These are phyloP conservation scores for Fusarium drepaniforme DNA, from an alignment of 2,329 filamentous ascomycete genomes.

Conservation along the genomic window DNA sequence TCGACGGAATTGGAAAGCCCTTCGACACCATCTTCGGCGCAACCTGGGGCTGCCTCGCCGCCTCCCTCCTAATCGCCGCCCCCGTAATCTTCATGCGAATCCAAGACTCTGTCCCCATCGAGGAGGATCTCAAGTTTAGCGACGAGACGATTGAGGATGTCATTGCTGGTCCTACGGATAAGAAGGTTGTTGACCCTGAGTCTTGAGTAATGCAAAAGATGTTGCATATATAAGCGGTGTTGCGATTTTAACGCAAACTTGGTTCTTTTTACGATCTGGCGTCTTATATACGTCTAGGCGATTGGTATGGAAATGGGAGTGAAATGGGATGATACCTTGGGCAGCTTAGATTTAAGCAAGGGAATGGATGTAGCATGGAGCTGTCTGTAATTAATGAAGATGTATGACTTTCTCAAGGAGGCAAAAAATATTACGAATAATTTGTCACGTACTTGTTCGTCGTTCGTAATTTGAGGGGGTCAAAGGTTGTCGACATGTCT, in stretches of 20 bases:
- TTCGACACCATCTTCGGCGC: constrained; percentile 79
- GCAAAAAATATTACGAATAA: not conserved
- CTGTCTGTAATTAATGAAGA: constrained; percentile 1
- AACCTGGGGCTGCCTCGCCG: constrained; percentile 80
- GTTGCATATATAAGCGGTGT: not conserved
- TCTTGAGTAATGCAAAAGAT: constrained; percentile 6
- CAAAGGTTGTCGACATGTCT: not conserved
- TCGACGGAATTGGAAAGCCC: constrained; percentile 50
- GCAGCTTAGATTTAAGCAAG: not conserved
- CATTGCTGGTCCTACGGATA: constrained; percentile 20
- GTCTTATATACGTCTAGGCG: not conserved
- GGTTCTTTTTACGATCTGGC: constrained; percentile 10
- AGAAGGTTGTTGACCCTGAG: constrained; percentile 35
- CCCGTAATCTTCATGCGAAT: constrained; percentile 84
- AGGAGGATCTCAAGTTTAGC: constrained; percentile 86
- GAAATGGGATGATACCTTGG: not conserved
- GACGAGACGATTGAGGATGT: constrained; percentile 87
- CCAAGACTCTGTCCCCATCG: constrained; percentile 79
- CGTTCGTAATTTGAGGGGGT: not conserved
- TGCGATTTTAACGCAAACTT: constrained; percentile 14
- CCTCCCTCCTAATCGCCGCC: constrained; percentile 78
- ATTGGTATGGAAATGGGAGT: not conserved
- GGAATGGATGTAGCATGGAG: not conserved
- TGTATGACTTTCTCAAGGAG: not conserved
- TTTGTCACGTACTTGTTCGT: not conserved